Base-by-base conservation (phyloP, 257 asterid species). In the Cynanchum wilfordii region DNA sequence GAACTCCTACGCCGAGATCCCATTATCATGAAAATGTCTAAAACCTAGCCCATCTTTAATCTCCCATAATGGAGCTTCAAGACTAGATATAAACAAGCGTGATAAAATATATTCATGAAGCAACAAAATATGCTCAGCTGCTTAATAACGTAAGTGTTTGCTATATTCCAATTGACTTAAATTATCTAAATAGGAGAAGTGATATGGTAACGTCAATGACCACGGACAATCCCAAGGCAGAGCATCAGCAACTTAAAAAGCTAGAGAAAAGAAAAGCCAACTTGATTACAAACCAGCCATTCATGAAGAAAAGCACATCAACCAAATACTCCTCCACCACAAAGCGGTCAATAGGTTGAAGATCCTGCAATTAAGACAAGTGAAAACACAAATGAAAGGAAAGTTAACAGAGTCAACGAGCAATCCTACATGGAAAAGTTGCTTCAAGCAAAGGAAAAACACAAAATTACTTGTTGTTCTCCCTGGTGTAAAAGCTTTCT, bases 291-390 rank as follows among this genome's bases (percentile, higher is more conserved):
- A 77, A 95, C 99, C 99, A 92, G 81, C 99, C 99, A 86, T 92
- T 95, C 80, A 95, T 80, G 87, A 81, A 95, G 33, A 85, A 82
- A 75, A 95, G 97, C 81, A 92, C 96, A 65, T 95, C 99, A 90
- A 95, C 76, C 80, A 95, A 73, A 84, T 92, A 95, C 82, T 95
- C 99, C 85, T 95, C 99, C 80, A 89, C 98, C 47, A 95, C 90
- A 54, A 89, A 90, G 67, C 96, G 96, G 81, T 95, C 99, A 54
- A 95, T 84, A 62, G 96, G 94, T 76, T 86, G 96, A 83, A 91
- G 75, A 79, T 90, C 96, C 99, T 95, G 94, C 84, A 59, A 69
- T 49, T 60, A 47, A 56, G 3, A 59, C 72, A 70, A 71, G 66
- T 42, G 74, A 42, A 66, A 76, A 76, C 71, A 79, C 79, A 73